A percentile compares a stretch with the other conserved stretches of the same genome.
Conservation (phyloP, 306 rosid genomes). For the Castanea sativa region DNA sequence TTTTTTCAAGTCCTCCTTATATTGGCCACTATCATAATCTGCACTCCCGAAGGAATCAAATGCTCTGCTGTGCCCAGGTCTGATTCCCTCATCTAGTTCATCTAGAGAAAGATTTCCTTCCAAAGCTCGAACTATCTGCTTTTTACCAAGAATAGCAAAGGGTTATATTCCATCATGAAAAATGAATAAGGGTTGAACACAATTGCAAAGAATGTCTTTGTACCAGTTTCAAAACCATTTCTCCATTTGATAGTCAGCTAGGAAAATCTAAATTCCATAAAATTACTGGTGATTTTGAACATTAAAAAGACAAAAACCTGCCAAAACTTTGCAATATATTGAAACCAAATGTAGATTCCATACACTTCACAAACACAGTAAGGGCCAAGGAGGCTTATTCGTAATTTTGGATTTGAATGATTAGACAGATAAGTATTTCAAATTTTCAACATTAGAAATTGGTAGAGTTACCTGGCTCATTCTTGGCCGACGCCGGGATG, state of each 20-base stretch:
- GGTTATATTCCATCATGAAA: neutral
- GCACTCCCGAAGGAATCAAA: slow-evolving; percentile 24
- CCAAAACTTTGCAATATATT: neutral
- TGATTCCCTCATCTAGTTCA: slow-evolving; percentile 29
- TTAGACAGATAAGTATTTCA: neutral
- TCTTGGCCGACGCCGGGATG: slow-evolving; percentile 53
- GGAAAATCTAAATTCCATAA: neutral
- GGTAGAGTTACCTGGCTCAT: slow-evolving; percentile 57
- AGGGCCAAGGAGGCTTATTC: neutral
- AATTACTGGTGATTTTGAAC: neutral
- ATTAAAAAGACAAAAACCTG: neutral
- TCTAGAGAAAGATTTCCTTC: slow-evolving; percentile 36
- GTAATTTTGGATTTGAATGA: neutral
- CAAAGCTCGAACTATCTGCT: slow-evolving; percentile 43
- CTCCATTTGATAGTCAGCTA: no score
- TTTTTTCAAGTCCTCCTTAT: slow-evolving; percentile 48
- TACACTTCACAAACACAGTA: neutral
- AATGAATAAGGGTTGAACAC: neutral
- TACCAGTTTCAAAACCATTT: no score
- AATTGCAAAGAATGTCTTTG: no score
- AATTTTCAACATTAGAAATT: neutral
- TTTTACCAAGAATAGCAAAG: neutral
- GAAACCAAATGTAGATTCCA: neutral
- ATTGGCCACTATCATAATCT: slow-evolving; percentile 34
- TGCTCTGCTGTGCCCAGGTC: slow-evolving; percentile 31